Evolutionary conservation across 2,329 filamentous ascomycete species (phyloP).

Genomic region (Gaeumannomyces tritici): DNA sequence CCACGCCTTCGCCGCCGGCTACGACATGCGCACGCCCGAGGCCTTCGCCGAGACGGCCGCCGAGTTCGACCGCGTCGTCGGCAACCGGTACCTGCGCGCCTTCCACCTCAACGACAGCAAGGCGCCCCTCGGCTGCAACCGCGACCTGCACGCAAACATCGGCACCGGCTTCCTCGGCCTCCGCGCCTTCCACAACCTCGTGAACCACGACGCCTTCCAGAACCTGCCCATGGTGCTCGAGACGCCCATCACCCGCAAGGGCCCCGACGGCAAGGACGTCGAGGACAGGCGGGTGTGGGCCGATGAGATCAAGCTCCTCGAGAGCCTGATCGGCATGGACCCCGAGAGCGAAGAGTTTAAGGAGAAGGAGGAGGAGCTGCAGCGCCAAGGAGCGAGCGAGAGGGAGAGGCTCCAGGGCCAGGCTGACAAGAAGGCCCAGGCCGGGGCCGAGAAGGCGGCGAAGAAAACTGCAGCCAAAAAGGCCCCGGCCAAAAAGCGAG

Average conservation of each 20-base stretch:
- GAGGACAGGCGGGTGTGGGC: slow-evolving; percentile 86
- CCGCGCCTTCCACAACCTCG: slow-evolving; percentile 79
- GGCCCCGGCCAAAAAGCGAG: slow-evolving; percentile 20
- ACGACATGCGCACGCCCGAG: slow-evolving; percentile 71
- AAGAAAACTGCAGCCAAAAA: slow-evolving; percentile 14
- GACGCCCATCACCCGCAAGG: slow-evolving; percentile 77
- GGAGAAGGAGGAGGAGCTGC: slow-evolving; percentile 53
- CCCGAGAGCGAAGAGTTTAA: slow-evolving; percentile 63
- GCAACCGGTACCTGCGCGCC: slow-evolving; percentile 69
- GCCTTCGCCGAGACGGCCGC: slow-evolving; percentile 65
- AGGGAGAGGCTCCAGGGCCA: slow-evolving; percentile 68
- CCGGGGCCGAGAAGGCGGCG: slow-evolving; percentile 38
- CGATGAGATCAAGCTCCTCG: slow-evolving; percentile 87
- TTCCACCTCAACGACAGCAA: slow-evolving; percentile 95
- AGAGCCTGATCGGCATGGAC: slow-evolving; percentile 80
- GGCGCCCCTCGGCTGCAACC: slow-evolving; percentile 69
- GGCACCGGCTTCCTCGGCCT: slow-evolving; percentile 90
- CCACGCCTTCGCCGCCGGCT: slow-evolving; percentile 89
- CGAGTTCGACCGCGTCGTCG: slow-evolving; percentile 70
- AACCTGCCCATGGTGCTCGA: slow-evolving; percentile 86
- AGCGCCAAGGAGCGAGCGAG: slow-evolving; percentile 59
- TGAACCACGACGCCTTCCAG: slow-evolving; percentile 72
- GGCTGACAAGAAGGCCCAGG: slow-evolving; percentile 63
- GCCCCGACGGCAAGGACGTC: slow-evolving; percentile 52
- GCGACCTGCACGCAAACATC: slow-evolving; percentile 93